A percentile compares a stretch with the other conserved stretches of the same genome.
These are phyloP conservation scores for Leucaena leucocephala DNA, from an alignment of 306 rosid species.

Conservation along the genomic window DNA sequence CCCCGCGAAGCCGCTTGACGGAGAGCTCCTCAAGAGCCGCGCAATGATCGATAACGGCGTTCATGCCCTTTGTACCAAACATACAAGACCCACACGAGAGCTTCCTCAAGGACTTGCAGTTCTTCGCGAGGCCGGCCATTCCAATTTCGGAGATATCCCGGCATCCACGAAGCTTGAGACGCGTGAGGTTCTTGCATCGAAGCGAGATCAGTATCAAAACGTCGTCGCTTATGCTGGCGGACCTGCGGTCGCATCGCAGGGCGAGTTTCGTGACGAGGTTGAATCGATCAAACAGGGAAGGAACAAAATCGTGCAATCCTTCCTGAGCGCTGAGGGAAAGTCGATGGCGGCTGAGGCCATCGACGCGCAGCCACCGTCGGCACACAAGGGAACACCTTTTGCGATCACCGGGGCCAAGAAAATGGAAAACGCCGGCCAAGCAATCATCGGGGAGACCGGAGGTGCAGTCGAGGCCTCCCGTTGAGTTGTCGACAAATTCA, in stretches of 20 bases:
- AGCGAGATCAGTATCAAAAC: conserved; percentile 60
- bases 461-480: conserved; percentile 40
- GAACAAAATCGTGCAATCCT: conserved; percentile 49
- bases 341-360: conserved; percentile 66
- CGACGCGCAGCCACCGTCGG: conserved; percentile 64
- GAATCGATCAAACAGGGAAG: conserved; percentile 63
- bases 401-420: conserved; percentile 61
- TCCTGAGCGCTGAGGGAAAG: conserved; percentile 59
- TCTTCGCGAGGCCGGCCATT: conserved; percentile 59
- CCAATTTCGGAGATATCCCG: conserved; percentile 62
- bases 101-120: conserved; percentile 67
- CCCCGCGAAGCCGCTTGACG: conserved; percentile 74
- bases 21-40: conserved; percentile 68
- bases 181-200: conserved; percentile 62
- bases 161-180: conserved; percentile 80
- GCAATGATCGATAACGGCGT: conserved; percentile 60
- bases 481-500: conserved; percentile 23
- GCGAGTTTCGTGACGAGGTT: conserved; percentile 74
- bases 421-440: conserved; percentile 57
- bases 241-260: conserved; percentile 71
- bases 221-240: conserved; percentile 65
- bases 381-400: conserved; percentile 68
- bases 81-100: conserved; percentile 69
- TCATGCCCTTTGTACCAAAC: conserved; percentile 68
- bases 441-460: conserved; percentile 72